Evolutionary conservation across 306 rosid species (phyloP), one percentile per base, ranked within the genome.

Genomic region (Crataegus laevigata): DNA sequence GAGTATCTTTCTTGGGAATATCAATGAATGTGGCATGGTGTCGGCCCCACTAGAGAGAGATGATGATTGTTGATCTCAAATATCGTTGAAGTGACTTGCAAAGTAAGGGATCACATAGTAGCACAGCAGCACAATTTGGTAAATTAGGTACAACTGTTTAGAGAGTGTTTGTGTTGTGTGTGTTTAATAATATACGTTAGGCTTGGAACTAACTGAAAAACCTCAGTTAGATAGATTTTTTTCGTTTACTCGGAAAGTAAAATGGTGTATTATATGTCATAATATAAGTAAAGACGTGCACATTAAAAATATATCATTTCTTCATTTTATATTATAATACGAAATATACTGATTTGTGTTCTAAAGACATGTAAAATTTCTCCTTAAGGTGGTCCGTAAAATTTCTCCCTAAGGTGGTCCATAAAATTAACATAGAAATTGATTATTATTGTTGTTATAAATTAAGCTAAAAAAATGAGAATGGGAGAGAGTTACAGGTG

Each of bases 1-100:
- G 65, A 86, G 81, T 90, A 90, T 88, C 89, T 86, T 85, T 80
- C 87, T 87, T 75, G 85, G 84, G 83, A 87, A 83, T 88, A 87
- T 85, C 88, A 85, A 66, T 77, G 70, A 54, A 52, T 54, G 82
- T 73, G 78, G 57, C 78, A 60, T 69, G 83, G 66, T 83, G 65
- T 76, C 85, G 80, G 55, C 78, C 82, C 82, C 80, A 22, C 42
- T 38, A 78, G 36, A 80, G 36, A 67, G 40, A 68, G 77, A 62
- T n/a, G 13, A 70, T 42, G 54, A 32, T 26, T 57, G 78, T 70
- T 63, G 82, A 69, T 66, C 67, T 28, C 75, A 74, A 4, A 54
- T 65, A 52, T 42, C n/a, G 67, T 73, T 75, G 63, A 67, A 72
- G 76, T 76, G 71, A 71, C 85, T 77, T 81, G 73, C 66, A 75